Evolutionary conservation across 2,329 filamentous ascomycete species (phyloP).

Genomic region (Periconia digitata): DNA sequence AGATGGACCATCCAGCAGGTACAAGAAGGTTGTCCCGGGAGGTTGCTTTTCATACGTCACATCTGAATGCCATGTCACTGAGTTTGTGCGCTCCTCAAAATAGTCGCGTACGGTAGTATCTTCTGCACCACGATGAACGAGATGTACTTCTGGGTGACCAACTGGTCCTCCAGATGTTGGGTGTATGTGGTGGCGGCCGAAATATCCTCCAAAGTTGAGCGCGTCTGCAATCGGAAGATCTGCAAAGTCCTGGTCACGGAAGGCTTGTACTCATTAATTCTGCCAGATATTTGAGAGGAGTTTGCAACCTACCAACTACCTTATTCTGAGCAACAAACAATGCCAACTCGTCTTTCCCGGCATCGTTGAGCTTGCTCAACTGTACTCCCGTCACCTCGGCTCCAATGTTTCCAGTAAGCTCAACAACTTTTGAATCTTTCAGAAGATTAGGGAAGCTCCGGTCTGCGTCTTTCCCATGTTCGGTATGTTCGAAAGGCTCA

Average conservation of each 20-base stretch:
- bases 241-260: conserved; percentile 70
- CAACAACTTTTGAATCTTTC: conserved; percentile 52
- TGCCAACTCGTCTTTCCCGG: conserved; percentile 76
- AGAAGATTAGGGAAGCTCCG: conserved; percentile 69
- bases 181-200: conserved; percentile 80
- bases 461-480: conserved; percentile 76
- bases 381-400: conserved; percentile 72
- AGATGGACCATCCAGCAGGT: conserved; percentile 78
- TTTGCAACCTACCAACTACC: conserved; percentile 59
- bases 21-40: conserved; percentile 86
- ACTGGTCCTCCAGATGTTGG: conserved; percentile 75
- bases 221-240: conserved; percentile 70
- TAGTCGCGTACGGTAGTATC: conserved; percentile 64
- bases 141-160: conserved; percentile 73
- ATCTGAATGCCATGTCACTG: conserved; percentile 86
- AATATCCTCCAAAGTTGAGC: conserved; percentile 71
- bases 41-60: conserved; percentile 87
- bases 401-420: conserved; percentile 74
- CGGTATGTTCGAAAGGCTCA: conserved; percentile 69
- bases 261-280: conserved; percentile 49
- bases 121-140: conserved; percentile 72
- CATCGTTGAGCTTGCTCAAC: conserved; percentile 65
- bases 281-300: background rate
- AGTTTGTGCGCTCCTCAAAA: conserved; percentile 71
- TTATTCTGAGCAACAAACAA: conserved; percentile 75